Percentiles rank a stretch among this genome's conserved stretches.
Conservation (phyloP, 192 early-diverging fungal species). For the Podila epigama region DNA sequence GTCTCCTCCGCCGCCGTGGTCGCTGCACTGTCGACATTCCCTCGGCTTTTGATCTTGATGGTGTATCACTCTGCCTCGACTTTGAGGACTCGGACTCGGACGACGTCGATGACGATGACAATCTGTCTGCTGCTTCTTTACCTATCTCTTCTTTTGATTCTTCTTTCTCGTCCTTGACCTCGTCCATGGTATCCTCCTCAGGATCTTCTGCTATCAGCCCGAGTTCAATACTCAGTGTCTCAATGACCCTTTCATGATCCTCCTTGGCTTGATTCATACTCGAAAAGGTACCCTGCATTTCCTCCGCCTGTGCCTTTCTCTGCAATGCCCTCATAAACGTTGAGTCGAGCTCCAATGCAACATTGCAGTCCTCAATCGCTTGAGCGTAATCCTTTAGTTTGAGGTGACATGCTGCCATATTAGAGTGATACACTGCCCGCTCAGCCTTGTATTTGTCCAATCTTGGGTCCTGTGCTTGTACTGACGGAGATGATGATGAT, state of each 20-base stretch:
- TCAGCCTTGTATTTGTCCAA: slow-evolving; percentile 39
- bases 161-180: background rate
- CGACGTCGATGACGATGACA: background rate
- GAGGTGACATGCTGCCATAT: slow-evolving; percentile 73
- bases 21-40: too few species aligned
- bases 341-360: slow-evolving; percentile 61
- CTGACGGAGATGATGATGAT: background rate
- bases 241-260: slow-evolving; percentile 54
- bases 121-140: background rate
- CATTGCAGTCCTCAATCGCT: slow-evolving; percentile 23
- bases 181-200: background rate
- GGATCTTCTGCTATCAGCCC: slow-evolving; percentile 13
- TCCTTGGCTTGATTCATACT: slow-evolving; percentile 44
- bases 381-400: slow-evolving; percentile 43
- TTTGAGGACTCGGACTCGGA: slow-evolving; percentile 2
- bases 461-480: background rate
- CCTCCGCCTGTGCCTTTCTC: slow-evolving; percentile 68
- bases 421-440: slow-evolving; percentile 61
- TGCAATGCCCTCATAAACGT: slow-evolving; percentile 65
- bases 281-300: slow-evolving; percentile 54
- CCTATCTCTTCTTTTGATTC: slow-evolving; percentile 1
- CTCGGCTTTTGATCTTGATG: background rate
- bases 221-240: slow-evolving; percentile 42
- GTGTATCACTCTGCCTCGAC: background rate
- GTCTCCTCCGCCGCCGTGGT: too few species aligned